phyloP scores from a whole-genome alignment of 805 yeast genomes.

The Pichia nanzhaoensis region DNA sequence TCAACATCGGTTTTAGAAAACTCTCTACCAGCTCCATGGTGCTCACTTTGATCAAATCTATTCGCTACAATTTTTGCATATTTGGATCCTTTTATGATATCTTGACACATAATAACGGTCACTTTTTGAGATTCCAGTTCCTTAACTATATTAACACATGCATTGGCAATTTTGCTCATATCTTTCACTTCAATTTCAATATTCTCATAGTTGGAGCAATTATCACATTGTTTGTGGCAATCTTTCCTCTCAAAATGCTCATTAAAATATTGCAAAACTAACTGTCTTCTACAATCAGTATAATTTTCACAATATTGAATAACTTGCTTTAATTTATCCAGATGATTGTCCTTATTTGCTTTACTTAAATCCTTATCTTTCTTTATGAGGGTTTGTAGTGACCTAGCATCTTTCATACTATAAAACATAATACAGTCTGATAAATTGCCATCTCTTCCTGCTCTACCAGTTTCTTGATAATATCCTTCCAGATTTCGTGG shows the following conservation, averaged over 20 bases:
- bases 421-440: conserved; percentile 83
- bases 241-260: conserved; percentile 63
- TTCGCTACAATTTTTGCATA: conserved; percentile 51
- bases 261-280: conserved; percentile 85
- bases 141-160: conserved; percentile 53
- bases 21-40: conserved; percentile 64
- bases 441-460: conserved; percentile 88
- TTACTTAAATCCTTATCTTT: conserved; percentile 62
- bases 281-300: conserved; percentile 84
- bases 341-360: conserved; percentile 66
- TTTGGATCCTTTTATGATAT: conserved; percentile 69
- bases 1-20: conserved; percentile 67
- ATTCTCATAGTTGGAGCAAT: conserved; percentile 50
- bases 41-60: conserved; percentile 55
- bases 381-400: conserved; percentile 69
- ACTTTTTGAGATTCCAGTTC: conserved; percentile 52
- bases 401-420: conserved; percentile 71
- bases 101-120: conserved; percentile 76
- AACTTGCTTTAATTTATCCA: conserved; percentile 71
- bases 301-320: conserved; percentile 86
- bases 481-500: conserved; percentile 94
- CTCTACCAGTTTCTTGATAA: conserved; percentile 97
- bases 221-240: conserved; percentile 78
- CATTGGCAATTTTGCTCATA: conserved; percentile 57
- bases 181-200: conserved; percentile 49